Conservation (phyloP, 176 grass and related monocot species). For the Urochloa ruziziensis region DNA sequence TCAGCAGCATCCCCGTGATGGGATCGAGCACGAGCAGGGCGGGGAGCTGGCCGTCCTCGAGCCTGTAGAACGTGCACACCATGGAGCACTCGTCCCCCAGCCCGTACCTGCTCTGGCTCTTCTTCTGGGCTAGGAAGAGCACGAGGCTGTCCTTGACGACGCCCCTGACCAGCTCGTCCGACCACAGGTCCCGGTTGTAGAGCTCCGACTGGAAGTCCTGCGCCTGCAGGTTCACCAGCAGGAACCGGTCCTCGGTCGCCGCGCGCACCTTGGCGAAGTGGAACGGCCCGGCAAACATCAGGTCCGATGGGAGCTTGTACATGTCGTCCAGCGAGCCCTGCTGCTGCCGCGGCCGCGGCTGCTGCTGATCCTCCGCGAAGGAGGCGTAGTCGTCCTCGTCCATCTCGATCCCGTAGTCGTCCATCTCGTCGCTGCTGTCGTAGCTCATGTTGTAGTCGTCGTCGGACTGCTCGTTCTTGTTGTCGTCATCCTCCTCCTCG, state of each 20-base stretch:
- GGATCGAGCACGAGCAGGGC: constrained; percentile 41
- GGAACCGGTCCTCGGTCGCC: constrained; percentile 8
- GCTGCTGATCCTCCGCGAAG: neutral
- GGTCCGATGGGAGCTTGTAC: neutral
- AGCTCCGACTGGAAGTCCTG: neutral
- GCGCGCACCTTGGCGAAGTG: constrained; percentile 25
- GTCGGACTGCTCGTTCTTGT: no score
- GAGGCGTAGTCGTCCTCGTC: neutral
- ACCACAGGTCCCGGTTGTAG: constrained; percentile 42
- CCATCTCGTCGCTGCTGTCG: neutral
- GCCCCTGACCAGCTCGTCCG: neutral
- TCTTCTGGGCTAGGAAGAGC: neutral
- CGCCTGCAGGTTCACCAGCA: constrained; percentile 20
- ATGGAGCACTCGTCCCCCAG: neutral
- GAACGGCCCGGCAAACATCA: neutral
- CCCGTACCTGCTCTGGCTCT: accelerated
- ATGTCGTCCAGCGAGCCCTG: neutral
- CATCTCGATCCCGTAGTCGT: neutral
- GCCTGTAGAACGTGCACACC: constrained; percentile 28
- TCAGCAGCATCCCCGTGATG: constrained; percentile 34
- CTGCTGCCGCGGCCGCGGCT: neutral
- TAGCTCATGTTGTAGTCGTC: neutral
- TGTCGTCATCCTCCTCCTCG: no score
- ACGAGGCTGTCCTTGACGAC: constrained; percentile 17
- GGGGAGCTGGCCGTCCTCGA: neutral